Evolutionary conservation across 2,329 filamentous ascomycete species (phyloP).

Genomic region (Colletotrichum echinochloae): DNA sequence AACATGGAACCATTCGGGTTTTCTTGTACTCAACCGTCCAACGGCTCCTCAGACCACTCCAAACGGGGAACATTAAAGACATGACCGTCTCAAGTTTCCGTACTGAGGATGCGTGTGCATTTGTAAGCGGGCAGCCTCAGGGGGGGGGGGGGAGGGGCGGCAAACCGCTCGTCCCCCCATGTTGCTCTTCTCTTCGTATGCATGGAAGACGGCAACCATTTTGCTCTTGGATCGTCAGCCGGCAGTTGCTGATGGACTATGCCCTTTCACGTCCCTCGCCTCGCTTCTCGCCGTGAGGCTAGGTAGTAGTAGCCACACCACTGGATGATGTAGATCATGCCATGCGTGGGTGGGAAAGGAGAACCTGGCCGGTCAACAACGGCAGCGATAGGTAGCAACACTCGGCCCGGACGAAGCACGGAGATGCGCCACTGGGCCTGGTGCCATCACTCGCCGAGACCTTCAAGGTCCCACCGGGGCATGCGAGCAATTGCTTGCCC

Average conservation of each 20-base stretch:
- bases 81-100: neutral
- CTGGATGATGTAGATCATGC: neutral
- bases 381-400: no score
- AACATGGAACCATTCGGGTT: neutral
- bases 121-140: neutral
- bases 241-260: constrained; percentile 21
- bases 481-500: constrained; percentile 14
- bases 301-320: neutral
- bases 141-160: neutral
- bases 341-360: no score
- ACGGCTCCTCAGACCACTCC: neutral
- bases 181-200: neutral
- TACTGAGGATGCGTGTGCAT: neutral
- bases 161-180: neutral
- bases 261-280: neutral
- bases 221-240: constrained; percentile 11
- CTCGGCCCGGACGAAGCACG: constrained; percentile 7
- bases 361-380: neutral
- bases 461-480: neutral
- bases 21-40: neutral
- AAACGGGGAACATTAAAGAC: neutral
- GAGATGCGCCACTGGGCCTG: neutral
- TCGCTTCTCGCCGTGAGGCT: neutral
- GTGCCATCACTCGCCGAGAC: constrained; percentile 4
- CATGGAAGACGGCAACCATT: neutral